Conservation (phyloP, 495 filamentous ascomycete species). For the Evernia prunastri region DNA sequence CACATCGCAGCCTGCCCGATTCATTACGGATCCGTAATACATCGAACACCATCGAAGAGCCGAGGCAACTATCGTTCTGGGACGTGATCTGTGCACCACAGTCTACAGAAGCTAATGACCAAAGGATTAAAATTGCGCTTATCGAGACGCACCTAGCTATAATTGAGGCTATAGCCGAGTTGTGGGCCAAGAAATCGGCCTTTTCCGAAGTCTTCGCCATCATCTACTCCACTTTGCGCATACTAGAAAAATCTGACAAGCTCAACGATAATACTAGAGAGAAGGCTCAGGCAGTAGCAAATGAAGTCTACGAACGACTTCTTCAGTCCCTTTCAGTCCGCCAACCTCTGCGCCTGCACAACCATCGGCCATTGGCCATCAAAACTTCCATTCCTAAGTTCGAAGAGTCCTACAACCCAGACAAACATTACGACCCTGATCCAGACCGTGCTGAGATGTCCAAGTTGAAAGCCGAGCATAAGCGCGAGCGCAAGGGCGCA, state of each 20-base stretch:
- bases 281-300: conserved; percentile 14
- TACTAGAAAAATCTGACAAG: conserved; percentile 43
- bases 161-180: conserved; percentile 51
- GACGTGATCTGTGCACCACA: conserved; percentile 44
- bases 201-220: conserved; percentile 69
- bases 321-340: conserved; percentile 53
- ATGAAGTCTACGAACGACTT: conserved; percentile 42
- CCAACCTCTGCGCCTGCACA: conserved; percentile 77
- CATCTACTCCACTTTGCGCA: conserved; percentile 46
- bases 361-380: conserved; percentile 84
- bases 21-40: conserved; percentile 43
- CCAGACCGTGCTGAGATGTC: conserved; percentile 73
- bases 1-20: conserved; percentile 50
- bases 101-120: conserved; percentile 25
- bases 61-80: conserved; percentile 38
- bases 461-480: conserved; percentile 81
- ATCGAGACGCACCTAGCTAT: conserved; percentile 51
- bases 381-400: conserved; percentile 89
- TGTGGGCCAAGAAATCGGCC: conserved; percentile 61
- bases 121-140: conserved; percentile 53
- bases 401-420: conserved; percentile 88
- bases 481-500: conserved; percentile 91
- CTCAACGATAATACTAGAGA: conserved; percentile 33
- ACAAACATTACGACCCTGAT: conserved; percentile 93
- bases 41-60: conserved; percentile 25